These are phyloP conservation scores for Fusarium hostae DNA, from an alignment of 2,329 filamentous ascomycete genomes.

Conservation along the genomic window DNA sequence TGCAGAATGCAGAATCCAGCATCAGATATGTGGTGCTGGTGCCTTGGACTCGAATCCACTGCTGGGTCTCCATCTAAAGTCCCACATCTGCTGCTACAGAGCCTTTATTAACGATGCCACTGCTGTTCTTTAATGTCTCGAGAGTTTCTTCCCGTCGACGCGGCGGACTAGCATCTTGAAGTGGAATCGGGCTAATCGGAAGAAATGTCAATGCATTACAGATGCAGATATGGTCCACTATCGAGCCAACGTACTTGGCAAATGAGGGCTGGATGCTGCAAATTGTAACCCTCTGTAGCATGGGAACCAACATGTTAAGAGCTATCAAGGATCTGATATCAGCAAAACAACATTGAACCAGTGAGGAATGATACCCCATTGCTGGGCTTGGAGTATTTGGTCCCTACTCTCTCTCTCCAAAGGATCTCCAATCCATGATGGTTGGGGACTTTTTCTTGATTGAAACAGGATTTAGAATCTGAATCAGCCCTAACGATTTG, in stretches of 20 bases:
- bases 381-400: neutral
- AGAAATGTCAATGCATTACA: conserved; percentile 26
- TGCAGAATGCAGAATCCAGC: conserved; percentile 24
- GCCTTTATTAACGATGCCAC: conserved; percentile 9
- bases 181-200: conserved; percentile 28
- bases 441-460: conserved; percentile 21
- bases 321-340: neutral
- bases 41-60: conserved; percentile 33
- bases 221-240: conserved; percentile 33
- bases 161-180: conserved; percentile 15
- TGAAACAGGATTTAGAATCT: conserved; percentile 17
- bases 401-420: conserved; percentile 1
- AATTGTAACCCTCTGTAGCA: conserved; percentile 27
- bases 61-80: conserved; percentile 21
- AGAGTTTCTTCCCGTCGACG: conserved; percentile 16
- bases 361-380: conserved; percentile 2
- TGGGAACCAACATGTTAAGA: conserved; percentile 19
- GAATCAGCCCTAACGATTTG: conserved; percentile 39
- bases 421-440: conserved; percentile 22
- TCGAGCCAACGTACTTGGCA: conserved; percentile 24
- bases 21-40: conserved; percentile 37
- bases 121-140: conserved; percentile 26
- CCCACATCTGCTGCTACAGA: conserved; percentile 33
- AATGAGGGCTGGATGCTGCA: conserved; percentile 30
- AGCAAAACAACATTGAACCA: neutral